Conservation (phyloP, 164 flowering plant species). For the Houttuynia cordata region DNA sequence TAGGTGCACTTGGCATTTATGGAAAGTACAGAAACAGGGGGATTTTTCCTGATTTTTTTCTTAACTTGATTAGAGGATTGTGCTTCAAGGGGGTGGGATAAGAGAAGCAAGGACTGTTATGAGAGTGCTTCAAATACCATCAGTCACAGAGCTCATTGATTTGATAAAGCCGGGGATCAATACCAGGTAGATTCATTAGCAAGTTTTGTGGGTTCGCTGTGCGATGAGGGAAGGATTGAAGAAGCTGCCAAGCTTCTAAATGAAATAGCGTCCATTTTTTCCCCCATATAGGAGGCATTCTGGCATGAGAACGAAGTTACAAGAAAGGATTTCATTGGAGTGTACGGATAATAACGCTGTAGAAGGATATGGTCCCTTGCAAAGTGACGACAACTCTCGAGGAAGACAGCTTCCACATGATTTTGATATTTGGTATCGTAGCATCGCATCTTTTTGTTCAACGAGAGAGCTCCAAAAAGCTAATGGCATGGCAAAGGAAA, state of each 20-base stretch:
- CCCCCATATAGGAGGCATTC: conserved; percentile 20
- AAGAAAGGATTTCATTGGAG: conserved; percentile 5
- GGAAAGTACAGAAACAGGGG: conserved; percentile 39
- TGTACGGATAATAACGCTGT: not conserved
- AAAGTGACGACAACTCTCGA: conserved; percentile 1
- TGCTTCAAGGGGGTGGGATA: conserved; percentile 87
- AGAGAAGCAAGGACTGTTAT: conserved; percentile 70
- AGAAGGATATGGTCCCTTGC: conserved; percentile 7
- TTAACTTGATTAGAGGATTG: conserved; percentile 61
- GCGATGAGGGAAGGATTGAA: conserved; percentile 58
- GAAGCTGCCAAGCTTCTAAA: conserved; percentile 52
- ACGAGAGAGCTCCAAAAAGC: conserved; percentile 48
- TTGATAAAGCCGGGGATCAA: conserved; percentile 34
- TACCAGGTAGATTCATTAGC: conserved; percentile 41
- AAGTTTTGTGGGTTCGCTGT: conserved; percentile 36
- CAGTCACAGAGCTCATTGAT: conserved; percentile 41
- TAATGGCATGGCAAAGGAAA: conserved; percentile 30
- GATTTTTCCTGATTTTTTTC: conserved; percentile 56
- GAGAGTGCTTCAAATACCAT: conserved; percentile 56
- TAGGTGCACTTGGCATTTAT: conserved; percentile 54
- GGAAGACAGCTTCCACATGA: conserved; percentile 11
- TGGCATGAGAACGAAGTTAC: conserved; percentile 1
- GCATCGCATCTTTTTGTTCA: conserved; percentile 41
- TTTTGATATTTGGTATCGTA: conserved; percentile 41
- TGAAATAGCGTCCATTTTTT: conserved; percentile 39